Evolutionary conservation across 495 filamentous ascomycete species (phyloP).

Genomic region (Xylaria acuta): DNA sequence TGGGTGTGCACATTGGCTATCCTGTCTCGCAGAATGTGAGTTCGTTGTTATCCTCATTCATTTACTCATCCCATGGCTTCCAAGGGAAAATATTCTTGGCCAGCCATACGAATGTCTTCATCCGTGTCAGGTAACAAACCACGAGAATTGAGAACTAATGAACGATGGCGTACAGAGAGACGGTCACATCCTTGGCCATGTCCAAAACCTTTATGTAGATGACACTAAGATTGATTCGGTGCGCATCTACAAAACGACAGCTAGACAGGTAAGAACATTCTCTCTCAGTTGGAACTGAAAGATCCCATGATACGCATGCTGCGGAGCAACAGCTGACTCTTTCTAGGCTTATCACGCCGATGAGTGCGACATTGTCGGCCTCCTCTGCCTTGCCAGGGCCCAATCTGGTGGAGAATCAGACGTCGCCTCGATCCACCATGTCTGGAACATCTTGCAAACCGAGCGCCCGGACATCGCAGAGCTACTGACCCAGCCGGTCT

Average conservation of each 20-base stretch:
- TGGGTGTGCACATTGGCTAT: constrained; percentile 86
- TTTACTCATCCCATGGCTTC: neutral
- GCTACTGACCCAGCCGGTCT: constrained; percentile 75
- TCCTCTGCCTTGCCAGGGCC: constrained; percentile 81
- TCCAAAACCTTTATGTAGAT: constrained; percentile 89
- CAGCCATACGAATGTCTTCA: neutral
- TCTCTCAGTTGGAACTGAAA: neutral
- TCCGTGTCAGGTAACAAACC: neutral
- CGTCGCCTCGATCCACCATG: constrained; percentile 76
- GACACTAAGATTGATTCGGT: constrained; percentile 79
- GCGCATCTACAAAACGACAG: constrained; percentile 88
- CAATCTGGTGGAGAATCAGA: constrained; percentile 86
- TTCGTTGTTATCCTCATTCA: neutral
- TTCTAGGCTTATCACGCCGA: constrained; percentile 73
- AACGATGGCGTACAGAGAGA: constrained; percentile 42
- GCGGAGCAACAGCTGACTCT: constrained; percentile 40
- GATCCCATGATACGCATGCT: constrained; percentile 47
- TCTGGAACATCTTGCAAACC: constrained; percentile 78
- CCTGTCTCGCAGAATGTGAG: constrained; percentile 79
- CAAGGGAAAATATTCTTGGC: neutral
- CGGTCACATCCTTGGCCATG: constrained; percentile 90
- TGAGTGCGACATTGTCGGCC: constrained; percentile 81
- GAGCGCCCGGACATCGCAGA: constrained; percentile 81
- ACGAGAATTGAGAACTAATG: constrained; percentile 9
- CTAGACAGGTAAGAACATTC: constrained; percentile 59